These are phyloP conservation scores for Fusarium clavum DNA, from an alignment of 2,329 filamentous ascomycete species.

Conservation along the genomic window DNA sequence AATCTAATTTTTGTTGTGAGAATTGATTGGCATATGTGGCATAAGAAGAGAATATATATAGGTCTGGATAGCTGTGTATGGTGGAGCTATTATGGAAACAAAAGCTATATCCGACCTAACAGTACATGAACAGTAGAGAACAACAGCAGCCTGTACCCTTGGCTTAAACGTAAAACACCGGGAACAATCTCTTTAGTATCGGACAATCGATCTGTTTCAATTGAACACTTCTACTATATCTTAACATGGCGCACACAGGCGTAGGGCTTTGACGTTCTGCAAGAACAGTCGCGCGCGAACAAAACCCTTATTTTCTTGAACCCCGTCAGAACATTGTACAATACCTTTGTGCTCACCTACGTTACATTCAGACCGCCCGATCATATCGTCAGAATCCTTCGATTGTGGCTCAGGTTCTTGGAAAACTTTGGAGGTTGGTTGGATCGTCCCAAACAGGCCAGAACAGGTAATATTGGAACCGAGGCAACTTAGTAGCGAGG, in stretches of 20 bases:
- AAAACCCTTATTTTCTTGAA: too few relatives aligned
- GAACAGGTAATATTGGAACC: neutral
- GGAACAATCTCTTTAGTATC: neutral
- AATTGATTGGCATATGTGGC: fast-evolving
- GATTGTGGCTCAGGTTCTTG: fast-evolving
- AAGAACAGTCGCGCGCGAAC: neutral
- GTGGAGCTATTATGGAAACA: neutral
- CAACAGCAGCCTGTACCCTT: fast-evolving
- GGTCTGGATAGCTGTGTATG: neutral
- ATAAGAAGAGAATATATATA: neutral
- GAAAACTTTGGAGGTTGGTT: neutral
- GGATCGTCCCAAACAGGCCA: neutral
- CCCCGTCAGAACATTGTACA: too few relatives aligned
- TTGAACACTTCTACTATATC: neutral
- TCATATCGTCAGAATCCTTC: fast-evolving
- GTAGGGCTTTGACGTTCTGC: neutral
- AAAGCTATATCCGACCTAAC: neutral
- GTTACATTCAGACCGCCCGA: fast-evolving
- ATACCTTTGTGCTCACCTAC: too few relatives aligned
- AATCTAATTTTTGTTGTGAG: fast-evolving
- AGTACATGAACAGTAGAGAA: neutral
- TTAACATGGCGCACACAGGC: neutral
- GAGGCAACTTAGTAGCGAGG: neutral
- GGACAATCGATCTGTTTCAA: neutral
- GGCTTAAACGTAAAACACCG: neutral